phyloP scores from a whole-genome alignment of 768 basidiomycete species.

The Podaxis sp. region DNA sequence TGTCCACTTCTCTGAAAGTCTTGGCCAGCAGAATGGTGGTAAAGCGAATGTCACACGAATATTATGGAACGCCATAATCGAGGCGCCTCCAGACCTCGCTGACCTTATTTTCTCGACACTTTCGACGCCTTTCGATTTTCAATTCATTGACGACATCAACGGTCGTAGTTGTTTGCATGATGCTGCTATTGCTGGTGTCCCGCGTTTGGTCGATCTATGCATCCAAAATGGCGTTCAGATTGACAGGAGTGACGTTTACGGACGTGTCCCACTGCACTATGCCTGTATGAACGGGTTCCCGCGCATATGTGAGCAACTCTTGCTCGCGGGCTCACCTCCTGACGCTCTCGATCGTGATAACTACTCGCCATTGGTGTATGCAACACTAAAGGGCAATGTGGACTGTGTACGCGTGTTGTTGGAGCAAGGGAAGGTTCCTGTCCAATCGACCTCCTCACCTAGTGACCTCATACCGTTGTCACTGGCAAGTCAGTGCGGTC shows the following conservation, averaged over 20 bases:
- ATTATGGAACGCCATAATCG: conserved; percentile 89
- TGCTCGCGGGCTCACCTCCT: conserved; percentile 66
- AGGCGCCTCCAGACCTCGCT: conserved; percentile 70
- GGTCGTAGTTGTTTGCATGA: conserved; percentile 92
- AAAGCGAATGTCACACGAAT: conserved; percentile 83
- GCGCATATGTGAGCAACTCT: conserved; percentile 68
- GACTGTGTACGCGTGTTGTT: conserved; percentile 84
- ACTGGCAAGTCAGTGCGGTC: conserved; percentile 88
- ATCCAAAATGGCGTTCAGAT: conserved; percentile 70
- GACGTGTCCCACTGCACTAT: conserved; percentile 92
- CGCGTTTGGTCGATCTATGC: conserved; percentile 79
- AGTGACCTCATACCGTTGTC: conserved; percentile 85
- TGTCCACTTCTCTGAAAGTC: conserved; percentile 65
- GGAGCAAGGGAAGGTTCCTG: conserved; percentile 63
- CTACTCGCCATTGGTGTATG: conserved; percentile 91
- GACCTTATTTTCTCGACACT: conserved; percentile 74
- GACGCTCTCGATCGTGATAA: conserved; percentile 88
- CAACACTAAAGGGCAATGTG: conserved; percentile 82
- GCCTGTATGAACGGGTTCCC: conserved; percentile 92
- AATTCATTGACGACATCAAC: conserved; percentile 96
- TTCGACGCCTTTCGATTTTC: conserved; percentile 77
- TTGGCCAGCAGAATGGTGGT: conserved; percentile 59
- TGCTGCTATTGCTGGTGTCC: conserved; percentile 82
- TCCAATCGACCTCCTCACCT: conserved; percentile 54
- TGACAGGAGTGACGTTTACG: conserved; percentile 83